Conservation (phyloP, 331 rosid genomes). For the Saraca asoca region DNA sequence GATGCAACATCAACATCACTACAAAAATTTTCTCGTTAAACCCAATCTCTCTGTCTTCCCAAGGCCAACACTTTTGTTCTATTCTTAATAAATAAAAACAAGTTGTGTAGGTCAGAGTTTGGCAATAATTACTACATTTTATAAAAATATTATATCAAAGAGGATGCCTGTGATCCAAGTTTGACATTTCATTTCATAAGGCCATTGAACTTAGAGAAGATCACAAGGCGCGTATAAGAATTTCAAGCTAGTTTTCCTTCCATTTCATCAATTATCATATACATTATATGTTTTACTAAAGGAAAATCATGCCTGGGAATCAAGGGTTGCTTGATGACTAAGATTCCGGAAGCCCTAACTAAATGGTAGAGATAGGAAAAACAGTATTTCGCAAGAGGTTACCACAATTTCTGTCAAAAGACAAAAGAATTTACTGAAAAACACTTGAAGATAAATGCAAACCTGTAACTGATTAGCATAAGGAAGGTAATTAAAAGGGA, state of each 20-base stretch:
- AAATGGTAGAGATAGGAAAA: not conserved
- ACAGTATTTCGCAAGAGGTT: conserved; percentile 11
- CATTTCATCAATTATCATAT: not conserved
- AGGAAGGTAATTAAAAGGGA: conserved; percentile 70
- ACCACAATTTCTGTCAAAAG: not conserved
- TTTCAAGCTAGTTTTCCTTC: not conserved
- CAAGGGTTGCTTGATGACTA: too few relatives aligned
- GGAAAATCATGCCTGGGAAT: too few relatives aligned
- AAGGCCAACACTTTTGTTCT: not conserved
- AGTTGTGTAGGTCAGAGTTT: not conserved
- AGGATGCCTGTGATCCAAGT: not conserved
- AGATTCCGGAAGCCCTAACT: not conserved
- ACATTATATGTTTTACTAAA: too few relatives aligned
- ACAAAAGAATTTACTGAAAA: too few relatives aligned
- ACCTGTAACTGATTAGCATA: conserved; percentile 87
- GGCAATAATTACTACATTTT: not conserved
- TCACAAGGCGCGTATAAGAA: not conserved
- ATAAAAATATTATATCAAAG: not conserved
- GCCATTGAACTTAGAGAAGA: too few relatives aligned
- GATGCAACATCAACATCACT: not conserved
- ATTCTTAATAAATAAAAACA: conserved; percentile 8
- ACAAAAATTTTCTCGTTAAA: not conserved
- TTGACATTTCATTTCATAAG: too few relatives aligned
- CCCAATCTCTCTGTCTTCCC: not conserved
- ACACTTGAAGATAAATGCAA: conserved; percentile 17